Conservation (phyloP, 192 early-diverging fungal genomes). For the Linnemannia zychae region DNA sequence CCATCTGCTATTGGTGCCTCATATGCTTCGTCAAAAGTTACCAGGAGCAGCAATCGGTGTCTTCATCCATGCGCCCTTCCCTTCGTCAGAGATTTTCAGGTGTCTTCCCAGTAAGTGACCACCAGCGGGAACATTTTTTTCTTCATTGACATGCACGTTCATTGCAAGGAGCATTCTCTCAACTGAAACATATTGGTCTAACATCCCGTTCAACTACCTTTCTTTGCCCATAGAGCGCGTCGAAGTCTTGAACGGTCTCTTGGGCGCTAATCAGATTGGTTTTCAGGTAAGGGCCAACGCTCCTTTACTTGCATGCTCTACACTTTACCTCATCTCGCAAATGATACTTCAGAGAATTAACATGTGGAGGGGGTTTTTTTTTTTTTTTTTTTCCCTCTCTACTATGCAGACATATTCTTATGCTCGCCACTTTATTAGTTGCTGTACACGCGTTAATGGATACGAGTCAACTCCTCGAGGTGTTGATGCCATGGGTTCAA, state of each 20-base stretch:
- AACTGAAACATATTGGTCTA: conserved; percentile 1
- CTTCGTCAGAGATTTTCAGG: conserved; percentile 95
- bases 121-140: background rate
- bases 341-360: background rate
- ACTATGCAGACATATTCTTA: conserved; percentile 86
- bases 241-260: conserved; percentile 87
- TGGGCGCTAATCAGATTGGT: conserved; percentile 94
- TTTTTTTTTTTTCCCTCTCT: no score
- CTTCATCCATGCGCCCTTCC: conserved; percentile 98
- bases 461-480: conserved; percentile 94
- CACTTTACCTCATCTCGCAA: background rate
- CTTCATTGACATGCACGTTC: background rate
- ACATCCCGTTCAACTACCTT: background rate
- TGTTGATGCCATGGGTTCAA: conserved; percentile 84
- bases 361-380: no score
- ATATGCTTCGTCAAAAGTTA: conserved; percentile 83
- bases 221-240: conserved; percentile 69
- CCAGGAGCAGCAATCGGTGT: conserved; percentile 92
- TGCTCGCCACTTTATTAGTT: conserved; percentile 92
- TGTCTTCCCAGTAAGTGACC: conserved; percentile 79
- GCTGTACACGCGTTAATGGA: conserved; percentile 94
- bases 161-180: background rate
- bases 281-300: conserved; percentile 76
- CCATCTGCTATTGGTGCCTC: conserved; percentile 93
- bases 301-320: background rate